Evolutionary conservation across 2,329 filamentous ascomycete genomes (phyloP).

Genomic region (Daldinia sp.): DNA sequence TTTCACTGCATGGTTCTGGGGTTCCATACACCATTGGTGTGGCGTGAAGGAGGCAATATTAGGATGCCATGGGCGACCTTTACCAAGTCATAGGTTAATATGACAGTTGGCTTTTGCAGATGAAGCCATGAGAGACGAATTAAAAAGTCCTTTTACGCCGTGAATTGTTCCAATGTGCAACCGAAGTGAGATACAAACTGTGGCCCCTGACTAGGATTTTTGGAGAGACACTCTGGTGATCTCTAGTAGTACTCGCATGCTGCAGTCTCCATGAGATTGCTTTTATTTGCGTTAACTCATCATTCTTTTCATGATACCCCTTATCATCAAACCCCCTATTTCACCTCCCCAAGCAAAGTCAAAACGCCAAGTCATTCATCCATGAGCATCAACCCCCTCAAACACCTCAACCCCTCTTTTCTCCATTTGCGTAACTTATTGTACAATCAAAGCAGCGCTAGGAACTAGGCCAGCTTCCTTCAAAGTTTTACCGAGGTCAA

Average conservation of each 20-base stretch:
- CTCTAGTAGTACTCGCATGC: slow-evolving; percentile 6
- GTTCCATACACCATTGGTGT: slow-evolving; percentile 62
- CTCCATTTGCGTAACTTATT: slow-evolving; percentile 53
- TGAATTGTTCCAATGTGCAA: slow-evolving; percentile 33
- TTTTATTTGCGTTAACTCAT: slow-evolving; percentile 3
- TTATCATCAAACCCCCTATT: background rate
- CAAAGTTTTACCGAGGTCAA: slow-evolving; percentile 88
- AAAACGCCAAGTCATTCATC: slow-evolving; percentile 44
- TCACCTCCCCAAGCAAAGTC: slow-evolving; percentile 20
- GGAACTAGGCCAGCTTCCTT: slow-evolving; percentile 93
- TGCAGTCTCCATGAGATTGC: slow-evolving; percentile 11
- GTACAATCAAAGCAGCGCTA: slow-evolving; percentile 87
- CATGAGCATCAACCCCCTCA: slow-evolving; percentile 9
- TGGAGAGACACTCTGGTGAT: background rate
- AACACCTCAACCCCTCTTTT: background rate
- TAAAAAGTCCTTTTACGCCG: slow-evolving; percentile 13
- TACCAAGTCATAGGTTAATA: slow-evolving; percentile 54
- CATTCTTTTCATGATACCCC: slow-evolving; percentile 5
- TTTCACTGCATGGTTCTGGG: slow-evolving; percentile 68
- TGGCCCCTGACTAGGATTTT: slow-evolving; percentile 11
- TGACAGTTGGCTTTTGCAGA: slow-evolving; percentile 51
- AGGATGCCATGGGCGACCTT: slow-evolving; percentile 60
- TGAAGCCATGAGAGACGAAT: slow-evolving; percentile 33
- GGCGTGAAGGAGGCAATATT: slow-evolving; percentile 62
- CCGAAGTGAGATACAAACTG: slow-evolving; percentile 2